Percentiles rank a stretch among this genome's conserved stretches.
Evolutionary conservation across 148 eudicot genomes (phyloP).

Genomic region (Dysphania ambrosioides): DNA sequence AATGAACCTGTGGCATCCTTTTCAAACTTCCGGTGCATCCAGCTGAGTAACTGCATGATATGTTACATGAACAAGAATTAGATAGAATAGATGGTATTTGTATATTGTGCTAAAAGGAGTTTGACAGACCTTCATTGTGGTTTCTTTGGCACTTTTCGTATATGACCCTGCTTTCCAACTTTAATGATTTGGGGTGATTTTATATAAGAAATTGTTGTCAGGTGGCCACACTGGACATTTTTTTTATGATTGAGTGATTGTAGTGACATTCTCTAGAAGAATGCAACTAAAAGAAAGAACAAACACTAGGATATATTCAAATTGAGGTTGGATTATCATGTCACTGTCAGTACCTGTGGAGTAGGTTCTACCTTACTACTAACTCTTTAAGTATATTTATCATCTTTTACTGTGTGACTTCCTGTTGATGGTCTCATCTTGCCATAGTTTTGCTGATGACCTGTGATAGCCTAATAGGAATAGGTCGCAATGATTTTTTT

Average conservation of each 20-base stretch:
- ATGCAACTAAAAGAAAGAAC: slow-evolving; percentile 14
- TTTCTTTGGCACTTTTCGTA: slow-evolving; percentile 15
- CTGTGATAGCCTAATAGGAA: neutral
- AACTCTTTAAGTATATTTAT: neutral
- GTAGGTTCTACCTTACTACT: slow-evolving; percentile 20
- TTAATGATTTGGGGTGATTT: neutral
- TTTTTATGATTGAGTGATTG: slow-evolving; percentile 15
- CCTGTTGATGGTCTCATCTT: neutral
- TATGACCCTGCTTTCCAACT: neutral
- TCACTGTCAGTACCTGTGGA: slow-evolving; percentile 8
- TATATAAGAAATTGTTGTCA: slow-evolving; percentile 11
- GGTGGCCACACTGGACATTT: neutral
- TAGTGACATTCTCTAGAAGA: slow-evolving; percentile 16
- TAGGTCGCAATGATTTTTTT: neutral
- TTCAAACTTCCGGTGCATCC: slow-evolving; percentile 61
- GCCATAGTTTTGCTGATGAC: slow-evolving; percentile 2
- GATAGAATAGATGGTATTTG: neutral
- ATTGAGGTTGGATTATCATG: slow-evolving; percentile 5
- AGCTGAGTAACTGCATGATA: slow-evolving; percentile 65
- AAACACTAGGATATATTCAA: slow-evolving; percentile 29
- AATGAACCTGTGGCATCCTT: slow-evolving; percentile 35
- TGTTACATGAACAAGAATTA: slow-evolving; percentile 15
- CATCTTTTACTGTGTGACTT: neutral
- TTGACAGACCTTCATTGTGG: slow-evolving; percentile 39
- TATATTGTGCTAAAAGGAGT: slow-evolving; percentile 10